These are phyloP conservation scores for Zygosaccharomyces gambellarensis DNA, from an alignment of 805 yeast genomes.

Conservation along the genomic window DNA sequence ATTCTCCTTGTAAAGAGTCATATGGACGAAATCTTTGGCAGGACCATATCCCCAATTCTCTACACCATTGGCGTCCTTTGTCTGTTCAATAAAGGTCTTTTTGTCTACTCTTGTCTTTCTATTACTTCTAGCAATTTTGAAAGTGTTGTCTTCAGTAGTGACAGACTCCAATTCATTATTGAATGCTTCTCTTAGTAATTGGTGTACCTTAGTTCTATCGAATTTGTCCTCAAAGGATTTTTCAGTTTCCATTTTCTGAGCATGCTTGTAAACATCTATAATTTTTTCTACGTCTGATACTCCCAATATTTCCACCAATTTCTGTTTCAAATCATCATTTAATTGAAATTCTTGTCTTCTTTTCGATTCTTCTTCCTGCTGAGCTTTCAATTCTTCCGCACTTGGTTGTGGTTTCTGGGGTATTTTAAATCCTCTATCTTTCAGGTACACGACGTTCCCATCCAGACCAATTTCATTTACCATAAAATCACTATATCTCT, in stretches of 20 bases:
- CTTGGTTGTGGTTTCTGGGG: slow-evolving; percentile 44
- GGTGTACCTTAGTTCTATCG: slow-evolving; percentile 74
- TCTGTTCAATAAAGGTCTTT: slow-evolving; percentile 35
- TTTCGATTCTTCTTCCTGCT: slow-evolving; percentile 29
- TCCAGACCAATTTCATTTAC: slow-evolving; percentile 78
- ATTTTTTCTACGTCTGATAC: slow-evolving; percentile 54
- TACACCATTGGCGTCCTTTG: slow-evolving; percentile 44
- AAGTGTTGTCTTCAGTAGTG: slow-evolving; percentile 64
- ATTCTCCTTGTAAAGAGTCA: slow-evolving; percentile 85
- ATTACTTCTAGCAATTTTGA: slow-evolving; percentile 55
- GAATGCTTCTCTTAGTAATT: slow-evolving; percentile 67
- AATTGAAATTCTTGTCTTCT: slow-evolving; percentile 39
- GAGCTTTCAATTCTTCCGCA: slow-evolving; percentile 38
- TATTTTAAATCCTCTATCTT: slow-evolving; percentile 66
- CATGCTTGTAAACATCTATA: slow-evolving; percentile 50
- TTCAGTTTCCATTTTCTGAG: slow-evolving; percentile 53
- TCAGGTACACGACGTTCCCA: slow-evolving; percentile 69
- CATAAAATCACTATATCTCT: slow-evolving; percentile 86
- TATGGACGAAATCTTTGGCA: slow-evolving; percentile 61
- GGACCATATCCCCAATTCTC: slow-evolving; percentile 73
- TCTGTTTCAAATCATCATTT: slow-evolving; percentile 41
- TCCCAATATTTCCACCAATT: slow-evolving; percentile 53
- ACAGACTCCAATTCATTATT: slow-evolving; percentile 70
- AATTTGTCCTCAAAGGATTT: slow-evolving; percentile 60
- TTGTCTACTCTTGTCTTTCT: slow-evolving; percentile 38